phyloP scores from a whole-genome alignment of 2,329 filamentous ascomycete species.

The Cadophora malorum region DNA sequence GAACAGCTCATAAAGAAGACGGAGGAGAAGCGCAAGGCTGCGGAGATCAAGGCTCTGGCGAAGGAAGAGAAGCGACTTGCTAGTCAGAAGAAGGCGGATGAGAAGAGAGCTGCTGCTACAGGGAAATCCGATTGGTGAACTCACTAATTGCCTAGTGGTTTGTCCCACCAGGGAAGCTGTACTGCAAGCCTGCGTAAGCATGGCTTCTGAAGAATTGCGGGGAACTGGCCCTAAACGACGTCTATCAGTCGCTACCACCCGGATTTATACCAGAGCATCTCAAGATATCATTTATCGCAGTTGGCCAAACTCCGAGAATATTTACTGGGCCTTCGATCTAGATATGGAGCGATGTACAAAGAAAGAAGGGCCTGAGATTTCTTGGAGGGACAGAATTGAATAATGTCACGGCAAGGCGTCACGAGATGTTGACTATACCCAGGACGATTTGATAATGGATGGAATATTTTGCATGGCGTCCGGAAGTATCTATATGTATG shows the following conservation, averaged over 20 bases:
- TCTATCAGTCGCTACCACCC: neutral
- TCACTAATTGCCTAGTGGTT: no score
- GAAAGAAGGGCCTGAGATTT: neutral
- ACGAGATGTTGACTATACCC: neutral
- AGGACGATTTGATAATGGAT: neutral
- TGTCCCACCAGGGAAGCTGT: no score
- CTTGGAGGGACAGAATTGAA: neutral
- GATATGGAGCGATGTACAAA: neutral
- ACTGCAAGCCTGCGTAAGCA: no score
- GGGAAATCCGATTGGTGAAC: neutral
- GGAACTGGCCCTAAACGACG: neutral
- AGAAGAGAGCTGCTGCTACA: constrained; percentile 4
- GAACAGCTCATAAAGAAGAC: constrained; percentile 37
- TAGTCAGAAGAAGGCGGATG: constrained; percentile 21
- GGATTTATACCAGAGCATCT: neutral
- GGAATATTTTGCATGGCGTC: neutral
- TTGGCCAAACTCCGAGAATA: neutral
- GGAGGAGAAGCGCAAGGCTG: constrained; percentile 32
- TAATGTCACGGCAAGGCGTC: neutral
- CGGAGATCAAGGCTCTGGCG: constrained; percentile 23
- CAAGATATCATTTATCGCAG: neutral
- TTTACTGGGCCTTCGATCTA: neutral
- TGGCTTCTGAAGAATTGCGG: no score
- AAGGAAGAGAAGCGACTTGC: constrained; percentile 20
- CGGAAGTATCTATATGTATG: neutral